A percentile compares a stretch with the other conserved stretches of the same genome.
phyloP scores from a whole-genome alignment of 139 green algal species.

The Chlamydomonas incerta region DNA sequence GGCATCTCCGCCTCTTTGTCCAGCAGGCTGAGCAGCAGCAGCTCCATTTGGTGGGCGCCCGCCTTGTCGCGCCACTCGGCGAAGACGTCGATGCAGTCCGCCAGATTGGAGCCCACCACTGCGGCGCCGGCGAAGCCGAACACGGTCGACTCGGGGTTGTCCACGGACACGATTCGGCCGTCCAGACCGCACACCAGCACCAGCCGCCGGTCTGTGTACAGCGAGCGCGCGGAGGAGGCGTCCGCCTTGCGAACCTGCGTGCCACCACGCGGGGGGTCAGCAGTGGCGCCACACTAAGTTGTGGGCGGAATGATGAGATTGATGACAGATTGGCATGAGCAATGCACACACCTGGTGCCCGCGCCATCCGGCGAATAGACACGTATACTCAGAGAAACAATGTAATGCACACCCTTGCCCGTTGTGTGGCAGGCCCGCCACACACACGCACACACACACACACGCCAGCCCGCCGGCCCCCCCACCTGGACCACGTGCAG shows the following conservation, averaged over 20 bases:
- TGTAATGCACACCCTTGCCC: too few relatives aligned
- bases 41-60: slow-evolving; percentile 28
- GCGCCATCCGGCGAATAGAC: too few relatives aligned
- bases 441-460: too few relatives aligned
- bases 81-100: slow-evolving; percentile 44
- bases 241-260: neutral
- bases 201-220: neutral
- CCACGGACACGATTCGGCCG: neutral
- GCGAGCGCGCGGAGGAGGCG: neutral
- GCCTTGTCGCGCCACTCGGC: slow-evolving; percentile 30
- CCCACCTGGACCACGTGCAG: slow-evolving; percentile 53
- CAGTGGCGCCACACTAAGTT: too few relatives aligned
- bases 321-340: too few relatives aligned
- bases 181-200: neutral
- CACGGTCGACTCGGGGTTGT: neutral
- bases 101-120: slow-evolving; percentile 18
- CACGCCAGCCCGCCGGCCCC: too few relatives aligned
- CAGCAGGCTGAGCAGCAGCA: slow-evolving; percentile 49
- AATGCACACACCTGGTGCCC: too few relatives aligned
- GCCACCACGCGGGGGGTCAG: too few relatives aligned
- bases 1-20: slow-evolving; percentile 43
- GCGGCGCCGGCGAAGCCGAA: slow-evolving; percentile 2
- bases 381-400: too few relatives aligned
- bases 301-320: too few relatives aligned
- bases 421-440: too few relatives aligned